A percentile compares a stretch with the other conserved stretches of the same genome.
These are phyloP conservation scores for Bacidia rubella DNA, from an alignment of 495 filamentous ascomycete species.

Conservation along the genomic window DNA sequence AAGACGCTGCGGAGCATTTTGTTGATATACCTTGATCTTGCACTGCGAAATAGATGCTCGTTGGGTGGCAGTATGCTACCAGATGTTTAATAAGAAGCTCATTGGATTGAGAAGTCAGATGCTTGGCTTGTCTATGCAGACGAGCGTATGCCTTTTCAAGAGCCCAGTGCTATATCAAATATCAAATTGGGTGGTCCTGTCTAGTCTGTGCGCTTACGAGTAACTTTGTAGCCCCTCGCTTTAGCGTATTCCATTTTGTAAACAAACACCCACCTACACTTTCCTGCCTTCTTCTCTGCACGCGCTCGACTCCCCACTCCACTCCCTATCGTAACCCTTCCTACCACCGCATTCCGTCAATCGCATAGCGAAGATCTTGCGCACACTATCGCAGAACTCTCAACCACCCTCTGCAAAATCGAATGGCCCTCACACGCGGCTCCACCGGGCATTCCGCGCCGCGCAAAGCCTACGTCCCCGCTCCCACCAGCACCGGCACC, in stretches of 20 bases:
- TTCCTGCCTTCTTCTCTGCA: neutral
- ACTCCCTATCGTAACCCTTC: neutral
- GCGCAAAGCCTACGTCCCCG: conserved; percentile 11
- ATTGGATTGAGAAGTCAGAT: too few relatives aligned
- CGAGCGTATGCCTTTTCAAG: too few relatives aligned
- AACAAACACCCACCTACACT: neutral
- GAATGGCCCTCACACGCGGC: conserved; percentile 17
- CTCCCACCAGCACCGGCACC: conserved; percentile 6
- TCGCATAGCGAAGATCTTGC: too few relatives aligned
- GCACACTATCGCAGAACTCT: neutral
- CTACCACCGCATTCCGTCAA: too few relatives aligned
- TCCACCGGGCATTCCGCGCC: conserved; percentile 9
- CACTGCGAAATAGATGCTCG: too few relatives aligned
- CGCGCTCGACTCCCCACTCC: neutral
- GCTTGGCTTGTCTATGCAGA: too few relatives aligned
- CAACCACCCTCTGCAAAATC: neutral
- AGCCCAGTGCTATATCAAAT: too few relatives aligned
- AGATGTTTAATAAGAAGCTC: too few relatives aligned
- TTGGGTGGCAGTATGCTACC: too few relatives aligned
- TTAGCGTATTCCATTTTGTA: neutral
- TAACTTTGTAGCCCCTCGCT: neutral
- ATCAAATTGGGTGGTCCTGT: neutral
- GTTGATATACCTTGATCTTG: too few relatives aligned
- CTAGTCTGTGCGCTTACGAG: neutral
- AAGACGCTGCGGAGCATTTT: neutral